These are phyloP conservation scores for Plasmodium vivax DNA, from an alignment of 169 alveolate genomes.

Conservation along the genomic window DNA sequence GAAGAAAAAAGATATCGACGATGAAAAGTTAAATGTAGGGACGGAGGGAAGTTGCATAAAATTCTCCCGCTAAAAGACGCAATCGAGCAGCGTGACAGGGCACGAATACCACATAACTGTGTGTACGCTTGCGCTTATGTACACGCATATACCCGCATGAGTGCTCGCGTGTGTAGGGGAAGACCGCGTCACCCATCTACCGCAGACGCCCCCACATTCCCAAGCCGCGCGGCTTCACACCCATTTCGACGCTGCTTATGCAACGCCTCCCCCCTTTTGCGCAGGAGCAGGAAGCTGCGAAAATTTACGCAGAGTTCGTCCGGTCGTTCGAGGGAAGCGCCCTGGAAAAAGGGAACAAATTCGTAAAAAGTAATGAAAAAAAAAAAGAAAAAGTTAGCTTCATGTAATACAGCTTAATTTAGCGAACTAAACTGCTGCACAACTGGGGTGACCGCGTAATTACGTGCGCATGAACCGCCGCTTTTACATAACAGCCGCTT, in stretches of 20 bases:
- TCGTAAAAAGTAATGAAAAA: slow-evolving; percentile 72
- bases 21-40: slow-evolving; percentile 70
- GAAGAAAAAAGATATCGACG: slow-evolving; percentile 50
- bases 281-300: slow-evolving; percentile 76
- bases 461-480: neutral
- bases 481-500: neutral
- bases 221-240: neutral
- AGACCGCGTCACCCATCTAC: neutral
- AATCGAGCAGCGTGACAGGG: neutral
- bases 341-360: slow-evolving; percentile 35
- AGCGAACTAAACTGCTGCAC: neutral
- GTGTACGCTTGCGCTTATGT: neutral
- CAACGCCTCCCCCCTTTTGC: slow-evolving; percentile 10
- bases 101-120: neutral
- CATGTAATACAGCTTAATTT: neutral
- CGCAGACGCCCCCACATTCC: neutral
- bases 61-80: neutral
- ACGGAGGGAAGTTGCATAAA: neutral
- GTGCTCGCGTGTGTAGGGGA: neutral
- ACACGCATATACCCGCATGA: neutral
- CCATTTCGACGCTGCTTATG: neutral
- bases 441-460: neutral
- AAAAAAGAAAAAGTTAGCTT: neutral
- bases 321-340: slow-evolving; percentile 75
- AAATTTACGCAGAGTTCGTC: slow-evolving; percentile 74